Percentiles rank a stretch among this genome's conserved stretches.
Conservation (phyloP, 495 filamentous ascomycete species). For the Glonium stellatum region DNA sequence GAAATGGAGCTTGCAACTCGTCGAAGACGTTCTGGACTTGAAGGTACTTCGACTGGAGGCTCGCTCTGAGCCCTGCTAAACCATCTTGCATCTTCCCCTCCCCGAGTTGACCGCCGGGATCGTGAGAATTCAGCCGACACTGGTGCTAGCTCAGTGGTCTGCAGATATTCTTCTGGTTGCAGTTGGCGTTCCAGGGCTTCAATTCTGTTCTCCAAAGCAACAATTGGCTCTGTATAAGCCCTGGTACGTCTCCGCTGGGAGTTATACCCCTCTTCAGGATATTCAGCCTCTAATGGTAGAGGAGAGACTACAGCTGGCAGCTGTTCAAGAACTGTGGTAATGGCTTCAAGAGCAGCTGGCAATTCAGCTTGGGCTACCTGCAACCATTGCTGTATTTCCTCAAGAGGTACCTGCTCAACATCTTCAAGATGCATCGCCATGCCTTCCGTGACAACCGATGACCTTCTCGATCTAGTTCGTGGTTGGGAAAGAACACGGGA, state of each 20-base stretch:
- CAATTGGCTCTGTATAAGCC: neutral
- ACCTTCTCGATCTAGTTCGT: conserved; percentile 9
- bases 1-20: neutral
- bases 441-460: conserved; percentile 12
- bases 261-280: neutral
- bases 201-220: neutral
- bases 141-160: neutral
- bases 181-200: neutral
- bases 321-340: conserved; percentile 15
- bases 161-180: neutral
- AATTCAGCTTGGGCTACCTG: conserved; percentile 16
- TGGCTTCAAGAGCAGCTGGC: conserved; percentile 19
- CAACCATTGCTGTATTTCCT: conserved; percentile 22
- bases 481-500: conserved; percentile 15
- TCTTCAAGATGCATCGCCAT: conserved; percentile 2
- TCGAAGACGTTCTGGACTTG: neutral
- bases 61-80: neutral
- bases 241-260: neutral
- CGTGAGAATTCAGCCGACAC: neutral
- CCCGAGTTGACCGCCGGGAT: neutral
- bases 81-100: neutral
- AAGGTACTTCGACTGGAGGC: neutral
- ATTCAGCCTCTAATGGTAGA: neutral
- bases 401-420: conserved; percentile 5
- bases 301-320: conserved; percentile 2